phyloP scores from a whole-genome alignment of 1,284 basidiomycete species.

The Lentinus polychrous region DNA sequence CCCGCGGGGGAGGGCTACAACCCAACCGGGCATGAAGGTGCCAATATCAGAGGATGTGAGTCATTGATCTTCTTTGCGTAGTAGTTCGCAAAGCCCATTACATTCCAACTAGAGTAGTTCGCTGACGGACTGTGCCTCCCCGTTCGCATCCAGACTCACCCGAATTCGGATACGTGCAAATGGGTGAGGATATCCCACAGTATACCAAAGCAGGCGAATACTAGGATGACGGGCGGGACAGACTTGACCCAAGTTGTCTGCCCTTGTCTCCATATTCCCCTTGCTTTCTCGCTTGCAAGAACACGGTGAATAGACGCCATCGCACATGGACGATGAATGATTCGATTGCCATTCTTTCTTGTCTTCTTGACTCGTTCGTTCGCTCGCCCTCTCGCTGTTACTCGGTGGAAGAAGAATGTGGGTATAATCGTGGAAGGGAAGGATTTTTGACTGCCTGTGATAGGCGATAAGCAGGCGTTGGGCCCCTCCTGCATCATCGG shows the following conservation, averaged over 20 bases:
- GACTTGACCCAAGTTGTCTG: background rate
- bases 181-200: conserved; percentile 66
- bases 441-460: background rate
- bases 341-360: background rate
- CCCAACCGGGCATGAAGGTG: conserved; percentile 30
- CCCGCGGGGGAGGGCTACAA: conserved; percentile 49
- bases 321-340: background rate
- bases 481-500: too few species aligned
- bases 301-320: conserved; percentile 4
- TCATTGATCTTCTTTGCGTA: conserved; percentile 22
- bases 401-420: background rate
- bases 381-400: background rate
- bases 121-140: conserved; percentile 5
- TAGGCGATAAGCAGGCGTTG: background rate
- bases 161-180: conserved; percentile 72
- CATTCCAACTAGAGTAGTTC: conserved; percentile 3
- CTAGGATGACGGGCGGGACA: conserved; percentile 18
- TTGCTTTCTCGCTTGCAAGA: conserved; percentile 7
- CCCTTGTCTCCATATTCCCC: conserved; percentile 8
- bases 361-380: conserved; percentile 3
- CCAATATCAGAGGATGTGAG: conserved; percentile 77
- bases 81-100: conserved; percentile 7
- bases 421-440: background rate
- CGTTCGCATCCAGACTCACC: conserved; percentile 54
- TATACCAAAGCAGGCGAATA: conserved; percentile 59